phyloP scores from a whole-genome alignment of 495 filamentous ascomycete species.

The Trichoderma erinaceum region DNA sequence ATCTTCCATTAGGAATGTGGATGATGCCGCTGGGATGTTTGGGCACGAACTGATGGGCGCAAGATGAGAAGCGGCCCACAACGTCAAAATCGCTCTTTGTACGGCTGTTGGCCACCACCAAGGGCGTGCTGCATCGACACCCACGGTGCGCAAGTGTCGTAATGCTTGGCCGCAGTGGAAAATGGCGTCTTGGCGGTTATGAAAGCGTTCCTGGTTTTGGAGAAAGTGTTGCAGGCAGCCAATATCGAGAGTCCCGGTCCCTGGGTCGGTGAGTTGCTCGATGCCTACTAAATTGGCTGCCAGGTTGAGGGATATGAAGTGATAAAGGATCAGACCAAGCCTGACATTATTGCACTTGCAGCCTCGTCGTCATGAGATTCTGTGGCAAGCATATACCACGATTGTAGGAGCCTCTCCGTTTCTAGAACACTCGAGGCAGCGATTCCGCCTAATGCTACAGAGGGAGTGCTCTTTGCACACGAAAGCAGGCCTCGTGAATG shows the following conservation, averaged over 20 bases:
- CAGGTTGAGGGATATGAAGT: constrained; percentile 56
- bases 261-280: constrained; percentile 50
- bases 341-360: neutral
- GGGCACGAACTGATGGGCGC: constrained; percentile 24
- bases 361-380: neutral
- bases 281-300: constrained; percentile 53
- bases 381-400: constrained; percentile 51
- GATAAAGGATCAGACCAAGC: constrained; percentile 53
- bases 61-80: constrained; percentile 43
- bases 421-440: constrained; percentile 24
- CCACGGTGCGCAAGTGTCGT: constrained; percentile 44
- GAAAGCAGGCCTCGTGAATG: constrained; percentile 30
- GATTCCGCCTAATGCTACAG: neutral
- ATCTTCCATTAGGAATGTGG: neutral
- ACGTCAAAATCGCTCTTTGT: constrained; percentile 46
- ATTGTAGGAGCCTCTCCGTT: constrained; percentile 48
- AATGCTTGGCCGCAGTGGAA: constrained; percentile 57
- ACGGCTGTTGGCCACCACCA: constrained; percentile 50
- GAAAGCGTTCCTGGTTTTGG: constrained; percentile 47
- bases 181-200: constrained; percentile 48
- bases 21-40: constrained; percentile 19
- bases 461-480: neutral
- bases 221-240: constrained; percentile 41
- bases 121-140: constrained; percentile 35
- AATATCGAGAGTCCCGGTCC: constrained; percentile 36